Percentiles rank a stretch among this genome's conserved stretches.
These are phyloP conservation scores for Beauveria sp. DNA, from an alignment of 2,329 filamentous ascomycete species.

Conservation along the genomic window DNA sequence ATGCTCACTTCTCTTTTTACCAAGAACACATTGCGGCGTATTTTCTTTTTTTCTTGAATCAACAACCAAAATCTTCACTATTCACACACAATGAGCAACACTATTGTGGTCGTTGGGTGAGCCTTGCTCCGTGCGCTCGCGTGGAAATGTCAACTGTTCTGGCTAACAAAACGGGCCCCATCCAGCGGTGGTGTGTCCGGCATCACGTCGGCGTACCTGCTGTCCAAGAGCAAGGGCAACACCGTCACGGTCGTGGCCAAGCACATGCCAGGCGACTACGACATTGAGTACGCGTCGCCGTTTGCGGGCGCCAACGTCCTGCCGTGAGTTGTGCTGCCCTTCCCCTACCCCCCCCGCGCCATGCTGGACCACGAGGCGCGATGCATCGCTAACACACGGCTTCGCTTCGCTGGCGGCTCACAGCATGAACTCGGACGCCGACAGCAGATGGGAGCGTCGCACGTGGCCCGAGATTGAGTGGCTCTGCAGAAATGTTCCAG, in stretches of 20 bases:
- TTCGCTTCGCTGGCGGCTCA: too few relatives aligned
- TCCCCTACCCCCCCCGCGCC: not conserved
- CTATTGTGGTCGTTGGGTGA: conserved; percentile 29
- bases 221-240: conserved; percentile 37
- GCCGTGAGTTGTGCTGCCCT: conserved; percentile 44
- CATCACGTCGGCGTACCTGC: conserved; percentile 41
- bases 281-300: conserved; percentile 82
- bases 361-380: not conserved
- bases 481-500: conserved; percentile 57
- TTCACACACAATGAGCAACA: conserved; percentile 21
- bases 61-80: not conserved
- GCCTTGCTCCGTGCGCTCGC: not conserved
- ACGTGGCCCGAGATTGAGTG: conserved; percentile 58
- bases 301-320: conserved; percentile 80
- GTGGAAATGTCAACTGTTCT: not conserved
- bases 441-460: conserved; percentile 50
- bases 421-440: conserved; percentile 36
- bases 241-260: conserved; percentile 67
- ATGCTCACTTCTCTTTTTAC: not conserved
- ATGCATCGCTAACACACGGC: not conserved
- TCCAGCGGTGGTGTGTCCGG: conserved; percentile 42
- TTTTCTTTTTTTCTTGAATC: not conserved
- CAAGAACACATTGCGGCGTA: too few relatives aligned
- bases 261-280: conserved; percentile 90
- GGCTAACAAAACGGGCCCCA: not conserved